Evolutionary conservation across 495 filamentous ascomycete species (phyloP).

Genomic region (Cairneyella variabilis): DNA sequence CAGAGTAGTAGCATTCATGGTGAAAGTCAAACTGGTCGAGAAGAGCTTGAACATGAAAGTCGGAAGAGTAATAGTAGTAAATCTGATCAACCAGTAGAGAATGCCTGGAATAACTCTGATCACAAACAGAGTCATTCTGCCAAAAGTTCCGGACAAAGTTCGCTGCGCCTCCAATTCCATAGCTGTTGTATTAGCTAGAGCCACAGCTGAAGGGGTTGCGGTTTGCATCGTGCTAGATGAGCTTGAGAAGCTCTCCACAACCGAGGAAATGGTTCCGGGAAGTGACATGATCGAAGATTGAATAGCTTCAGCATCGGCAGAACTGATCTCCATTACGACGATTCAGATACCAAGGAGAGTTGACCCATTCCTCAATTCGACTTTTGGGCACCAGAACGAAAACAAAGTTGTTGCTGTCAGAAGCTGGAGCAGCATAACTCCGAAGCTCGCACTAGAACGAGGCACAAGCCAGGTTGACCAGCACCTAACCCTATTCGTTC

Average conservation of each 20-base stretch:
- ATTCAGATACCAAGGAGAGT: constrained; percentile 2
- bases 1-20: constrained; percentile 97
- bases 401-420: not conserved
- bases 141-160: constrained; percentile 45
- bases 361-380: constrained; percentile 4
- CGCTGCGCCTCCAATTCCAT: constrained; percentile 10
- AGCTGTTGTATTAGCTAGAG: constrained; percentile 5
- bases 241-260: constrained; percentile 13
- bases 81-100: constrained; percentile 78
- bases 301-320: constrained; percentile 3
- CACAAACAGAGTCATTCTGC: constrained; percentile 45
- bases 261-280: constrained; percentile 13
- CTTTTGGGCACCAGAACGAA: not conserved
- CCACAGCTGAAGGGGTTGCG: constrained; percentile 4
- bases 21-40: constrained; percentile 93
- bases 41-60: constrained; percentile 89
- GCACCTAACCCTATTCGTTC: not conserved
- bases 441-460: no score
- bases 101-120: constrained; percentile 66
- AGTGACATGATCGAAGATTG: constrained; percentile 9
- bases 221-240: constrained; percentile 10
- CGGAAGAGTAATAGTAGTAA: constrained; percentile 83
- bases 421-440: no score
- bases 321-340: constrained; percentile 12
- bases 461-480: no score